phyloP scores from a whole-genome alignment of 2,329 filamentous ascomycete genomes.

The Phaeomoniella chlamydospora region DNA sequence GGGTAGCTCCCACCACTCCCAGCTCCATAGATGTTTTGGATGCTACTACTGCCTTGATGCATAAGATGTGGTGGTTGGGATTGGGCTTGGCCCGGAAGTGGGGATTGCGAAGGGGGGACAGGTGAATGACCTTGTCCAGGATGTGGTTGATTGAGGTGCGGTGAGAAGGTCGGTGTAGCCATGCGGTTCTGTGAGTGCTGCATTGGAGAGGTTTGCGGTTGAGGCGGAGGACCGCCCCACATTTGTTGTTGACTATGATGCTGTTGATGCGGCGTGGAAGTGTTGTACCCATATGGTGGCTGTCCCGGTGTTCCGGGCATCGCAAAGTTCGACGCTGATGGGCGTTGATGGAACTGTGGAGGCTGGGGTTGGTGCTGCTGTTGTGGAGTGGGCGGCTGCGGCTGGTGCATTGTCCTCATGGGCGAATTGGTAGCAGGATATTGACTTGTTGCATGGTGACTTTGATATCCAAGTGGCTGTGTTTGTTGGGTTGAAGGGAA shows the following conservation, averaged over 20 bases:
- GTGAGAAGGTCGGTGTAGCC: conserved; percentile 14
- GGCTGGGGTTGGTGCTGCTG: conserved; percentile 35
- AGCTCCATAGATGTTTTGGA: conserved; percentile 1
- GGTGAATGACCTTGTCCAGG: conserved; percentile 23
- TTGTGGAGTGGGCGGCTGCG: conserved; percentile 13
- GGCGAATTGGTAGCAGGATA: background rate
- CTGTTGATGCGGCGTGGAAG: conserved; percentile 34
- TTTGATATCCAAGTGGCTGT: background rate
- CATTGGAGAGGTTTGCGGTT: conserved; percentile 45
- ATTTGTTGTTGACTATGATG: conserved; percentile 48
- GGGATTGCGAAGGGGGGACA: conserved; percentile 23
- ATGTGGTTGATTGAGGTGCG: conserved; percentile 16
- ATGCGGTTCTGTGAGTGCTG: conserved; percentile 25
- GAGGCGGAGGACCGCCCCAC: conserved; percentile 50
- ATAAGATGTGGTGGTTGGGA: conserved; percentile 16
- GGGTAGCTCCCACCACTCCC: background rate
- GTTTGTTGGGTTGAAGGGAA: conserved; percentile 1
- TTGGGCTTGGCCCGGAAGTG: conserved; percentile 21
- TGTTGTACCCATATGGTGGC: conserved; percentile 38
- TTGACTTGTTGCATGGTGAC: background rate
- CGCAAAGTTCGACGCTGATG: conserved; percentile 42
- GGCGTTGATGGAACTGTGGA: conserved; percentile 7
- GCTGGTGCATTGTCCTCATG: background rate
- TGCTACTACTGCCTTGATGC: conserved; percentile 7
- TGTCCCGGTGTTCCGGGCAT: conserved; percentile 37